phyloP scores from a whole-genome alignment of 2,329 filamentous ascomycete species.

The Huntiella savannae region DNA sequence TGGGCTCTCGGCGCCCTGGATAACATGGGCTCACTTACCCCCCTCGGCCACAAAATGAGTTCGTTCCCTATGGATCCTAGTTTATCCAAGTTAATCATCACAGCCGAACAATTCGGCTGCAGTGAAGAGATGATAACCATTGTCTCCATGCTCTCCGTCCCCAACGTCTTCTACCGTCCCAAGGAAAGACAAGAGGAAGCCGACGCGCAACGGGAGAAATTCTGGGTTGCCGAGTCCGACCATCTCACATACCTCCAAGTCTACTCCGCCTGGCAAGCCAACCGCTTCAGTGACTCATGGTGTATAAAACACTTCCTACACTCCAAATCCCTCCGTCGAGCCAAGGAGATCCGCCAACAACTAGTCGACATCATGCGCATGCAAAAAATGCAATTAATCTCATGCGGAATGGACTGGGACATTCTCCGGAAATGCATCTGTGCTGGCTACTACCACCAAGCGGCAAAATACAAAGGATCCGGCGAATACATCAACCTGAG shows the following conservation, averaged over 20 bases:
- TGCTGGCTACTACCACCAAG: constrained; percentile 94
- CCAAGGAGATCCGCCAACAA: constrained; percentile 88
- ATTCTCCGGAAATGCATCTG: constrained; percentile 91
- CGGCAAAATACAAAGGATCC: constrained; percentile 84
- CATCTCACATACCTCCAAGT: constrained; percentile 91
- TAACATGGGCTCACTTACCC: constrained; percentile 80
- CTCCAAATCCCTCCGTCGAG: constrained; percentile 77
- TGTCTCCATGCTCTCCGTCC: constrained; percentile 92
- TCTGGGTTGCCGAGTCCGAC: constrained; percentile 95
- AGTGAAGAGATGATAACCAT: constrained; percentile 97
- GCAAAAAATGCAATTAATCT: constrained; percentile 69
- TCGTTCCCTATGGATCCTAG: constrained; percentile 97
- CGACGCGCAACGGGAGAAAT: constrained; percentile 87
- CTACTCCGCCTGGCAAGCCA: constrained; percentile 85
- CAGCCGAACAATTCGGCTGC: constrained; percentile 72
- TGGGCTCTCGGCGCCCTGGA: constrained; percentile 90
- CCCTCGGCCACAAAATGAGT: constrained; percentile 81
- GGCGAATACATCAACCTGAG: constrained; percentile 95
- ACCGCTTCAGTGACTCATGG: constrained; percentile 80
- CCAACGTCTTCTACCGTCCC: constrained; percentile 88
- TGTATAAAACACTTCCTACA: constrained; percentile 87
- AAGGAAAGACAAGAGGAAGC: constrained; percentile 95
- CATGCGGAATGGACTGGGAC: constrained; percentile 95
- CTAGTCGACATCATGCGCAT: constrained; percentile 83
- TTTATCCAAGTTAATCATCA: constrained; percentile 85